Evolutionary conservation across 768 basidiomycete genomes (phyloP).

Genomic region (Termitomyces sp.): DNA sequence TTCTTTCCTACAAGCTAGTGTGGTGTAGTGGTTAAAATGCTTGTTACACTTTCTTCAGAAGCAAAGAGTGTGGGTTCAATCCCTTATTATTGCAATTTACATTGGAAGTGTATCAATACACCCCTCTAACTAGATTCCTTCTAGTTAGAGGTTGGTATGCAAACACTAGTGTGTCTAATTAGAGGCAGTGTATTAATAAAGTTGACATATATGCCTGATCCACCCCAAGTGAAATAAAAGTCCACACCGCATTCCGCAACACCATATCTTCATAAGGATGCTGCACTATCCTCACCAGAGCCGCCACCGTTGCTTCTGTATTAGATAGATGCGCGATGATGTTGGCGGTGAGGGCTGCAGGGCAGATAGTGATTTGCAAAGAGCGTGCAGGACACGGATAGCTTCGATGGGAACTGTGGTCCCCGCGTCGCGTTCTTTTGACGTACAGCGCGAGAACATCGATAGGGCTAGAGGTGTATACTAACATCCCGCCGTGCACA

Average conservation of each 20-base stretch:
- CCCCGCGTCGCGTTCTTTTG: conserved; percentile 61
- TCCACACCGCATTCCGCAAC: conserved; percentile 78
- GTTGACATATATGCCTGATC: too few relatives aligned
- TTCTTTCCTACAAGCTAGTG: too few relatives aligned
- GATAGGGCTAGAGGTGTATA: conserved; percentile 50
- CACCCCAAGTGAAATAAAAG: conserved; percentile 75
- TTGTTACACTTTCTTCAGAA: too few relatives aligned
- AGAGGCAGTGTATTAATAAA: too few relatives aligned
- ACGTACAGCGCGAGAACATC: conserved; percentile 72
- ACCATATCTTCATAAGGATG: conserved; percentile 78
- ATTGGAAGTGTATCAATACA: too few relatives aligned
- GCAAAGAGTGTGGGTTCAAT: too few relatives aligned
- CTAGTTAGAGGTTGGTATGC: too few relatives aligned
- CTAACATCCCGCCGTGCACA: conserved; percentile 56
- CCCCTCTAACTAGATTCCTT: too few relatives aligned
- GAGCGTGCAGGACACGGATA: conserved; percentile 59
- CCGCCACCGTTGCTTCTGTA: conserved; percentile 65
- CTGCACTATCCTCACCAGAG: conserved; percentile 67
- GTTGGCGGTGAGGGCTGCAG: conserved; percentile 63
- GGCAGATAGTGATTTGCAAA: conserved; percentile 62
- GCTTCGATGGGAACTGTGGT: conserved; percentile 61
- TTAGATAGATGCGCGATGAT: conserved; percentile 77
- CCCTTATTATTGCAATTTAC: too few relatives aligned
- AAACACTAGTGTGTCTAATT: too few relatives aligned
- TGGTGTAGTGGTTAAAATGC: too few relatives aligned